Conservation (phyloP, 257 asterid species). For the Ballota nigra region DNA sequence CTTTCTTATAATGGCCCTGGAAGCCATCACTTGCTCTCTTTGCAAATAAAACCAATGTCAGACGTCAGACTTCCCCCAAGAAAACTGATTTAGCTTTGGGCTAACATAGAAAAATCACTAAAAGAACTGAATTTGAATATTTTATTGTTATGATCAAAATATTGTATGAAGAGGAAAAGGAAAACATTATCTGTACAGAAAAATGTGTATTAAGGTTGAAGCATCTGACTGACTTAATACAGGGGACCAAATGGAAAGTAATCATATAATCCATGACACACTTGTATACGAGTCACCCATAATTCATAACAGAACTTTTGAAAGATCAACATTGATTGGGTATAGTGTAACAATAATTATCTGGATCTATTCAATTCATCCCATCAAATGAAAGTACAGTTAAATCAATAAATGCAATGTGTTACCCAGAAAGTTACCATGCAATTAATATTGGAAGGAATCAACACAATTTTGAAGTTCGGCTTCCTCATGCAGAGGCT, state of each 20-base stretch:
- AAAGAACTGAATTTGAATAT: background rate
- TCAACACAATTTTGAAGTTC: constrained; percentile 3
- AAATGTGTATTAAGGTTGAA: background rate
- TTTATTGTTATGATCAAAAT: background rate
- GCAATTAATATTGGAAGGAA: background rate
- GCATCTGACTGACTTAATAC: background rate
- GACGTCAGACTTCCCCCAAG: constrained; percentile 36
- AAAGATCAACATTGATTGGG: background rate
- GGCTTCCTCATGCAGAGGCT: constrained; percentile 5
- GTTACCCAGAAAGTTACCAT: background rate
- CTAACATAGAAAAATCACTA: constrained; percentile 17
- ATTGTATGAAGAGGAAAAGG: background rate
- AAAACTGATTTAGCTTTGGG: constrained; percentile 18
- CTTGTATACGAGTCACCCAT: background rate
- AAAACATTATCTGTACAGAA: background rate
- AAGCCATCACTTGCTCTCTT: constrained; percentile 54
- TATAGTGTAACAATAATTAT: background rate
- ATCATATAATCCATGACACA: background rate
- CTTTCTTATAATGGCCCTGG: constrained; percentile 62
- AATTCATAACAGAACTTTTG: background rate
- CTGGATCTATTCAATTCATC: background rate
- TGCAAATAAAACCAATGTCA: constrained; percentile 30
- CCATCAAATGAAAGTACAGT: background rate
- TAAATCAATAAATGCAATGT: background rate
- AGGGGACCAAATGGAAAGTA: constrained; percentile 1